A percentile compares a stretch with the other conserved stretches of the same genome.
Evolutionary conservation across 331 rosid genomes (phyloP).

Genomic region (Pyracantha coccinea): DNA sequence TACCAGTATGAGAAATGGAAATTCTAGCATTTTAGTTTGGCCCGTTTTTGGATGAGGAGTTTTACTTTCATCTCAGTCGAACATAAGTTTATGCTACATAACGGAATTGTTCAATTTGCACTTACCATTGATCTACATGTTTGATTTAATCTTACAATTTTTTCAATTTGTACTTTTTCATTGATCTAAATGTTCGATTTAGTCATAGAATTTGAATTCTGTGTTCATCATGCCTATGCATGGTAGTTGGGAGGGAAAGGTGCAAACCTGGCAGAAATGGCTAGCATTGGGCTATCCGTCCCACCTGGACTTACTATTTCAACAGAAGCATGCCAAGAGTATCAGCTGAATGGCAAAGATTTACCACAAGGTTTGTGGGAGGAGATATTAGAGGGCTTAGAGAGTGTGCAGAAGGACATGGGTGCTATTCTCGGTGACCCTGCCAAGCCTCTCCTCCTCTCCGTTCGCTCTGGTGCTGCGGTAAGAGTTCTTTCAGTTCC

Average conservation of each 20-base stretch:
- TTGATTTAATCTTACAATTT: background rate
- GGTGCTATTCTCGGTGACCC: conserved; percentile 78
- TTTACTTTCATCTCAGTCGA: background rate
- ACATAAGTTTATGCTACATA: background rate
- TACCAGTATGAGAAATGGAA: background rate
- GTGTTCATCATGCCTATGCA: conserved; percentile 3
- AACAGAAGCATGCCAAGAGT: conserved; percentile 97
- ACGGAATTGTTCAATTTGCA: background rate
- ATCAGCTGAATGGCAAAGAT: conserved; percentile 56
- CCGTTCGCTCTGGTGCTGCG: conserved; percentile 97
- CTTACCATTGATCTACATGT: background rate
- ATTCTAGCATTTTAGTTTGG: background rate
- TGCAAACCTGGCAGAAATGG: conserved; percentile 97
- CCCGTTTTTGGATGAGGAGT: background rate
- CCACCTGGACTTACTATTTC: conserved; percentile 94
- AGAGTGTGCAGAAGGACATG: conserved; percentile 56
- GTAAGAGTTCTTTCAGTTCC: conserved; percentile 26
- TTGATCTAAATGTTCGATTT: too few species aligned
- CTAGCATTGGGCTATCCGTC: conserved; percentile 83
- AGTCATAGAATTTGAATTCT: conserved; percentile 4
- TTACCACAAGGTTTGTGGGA: conserved; percentile 69
- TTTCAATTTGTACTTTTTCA: too few species aligned
- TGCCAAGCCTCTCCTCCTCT: conserved; percentile 74
- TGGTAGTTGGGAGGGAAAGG: conserved; percentile 94
- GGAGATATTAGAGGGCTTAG: conserved; percentile 67